Conservation (phyloP, 2,329 filamentous ascomycete species). For the Colletotrichum siamense region DNA sequence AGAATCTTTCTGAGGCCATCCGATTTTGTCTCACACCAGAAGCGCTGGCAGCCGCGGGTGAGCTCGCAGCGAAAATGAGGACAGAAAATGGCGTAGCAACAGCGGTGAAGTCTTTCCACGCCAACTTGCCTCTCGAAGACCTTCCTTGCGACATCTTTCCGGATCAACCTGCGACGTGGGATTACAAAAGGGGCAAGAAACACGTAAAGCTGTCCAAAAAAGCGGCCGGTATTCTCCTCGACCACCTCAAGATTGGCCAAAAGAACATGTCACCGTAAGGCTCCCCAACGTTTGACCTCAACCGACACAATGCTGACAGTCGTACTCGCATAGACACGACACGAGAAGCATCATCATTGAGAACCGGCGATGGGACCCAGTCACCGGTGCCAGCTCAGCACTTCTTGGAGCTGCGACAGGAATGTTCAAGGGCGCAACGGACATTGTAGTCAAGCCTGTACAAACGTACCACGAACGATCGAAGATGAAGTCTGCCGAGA, state of each 20-base stretch:
- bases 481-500: not conserved
- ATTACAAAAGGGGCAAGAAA: constrained; percentile 42
- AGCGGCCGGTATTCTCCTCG: constrained; percentile 57
- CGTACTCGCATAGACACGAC: constrained; percentile 38
- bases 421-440: constrained; percentile 17
- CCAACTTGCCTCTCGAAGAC: constrained; percentile 36
- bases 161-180: constrained; percentile 58
- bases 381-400: constrained; percentile 29
- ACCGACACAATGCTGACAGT: not conserved
- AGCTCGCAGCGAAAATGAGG: constrained; percentile 38
- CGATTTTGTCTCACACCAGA: constrained; percentile 35
- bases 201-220: constrained; percentile 52
- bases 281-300: fast-evolving
- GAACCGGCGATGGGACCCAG: constrained; percentile 36
- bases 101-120: constrained; percentile 46
- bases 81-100: constrained; percentile 40
- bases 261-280: constrained; percentile 9
- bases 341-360: constrained; percentile 39
- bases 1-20: constrained; percentile 41
- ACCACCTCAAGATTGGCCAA: constrained; percentile 50
- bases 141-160: constrained; percentile 40
- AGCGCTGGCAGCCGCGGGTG: constrained; percentile 32
- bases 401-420: constrained; percentile 8
- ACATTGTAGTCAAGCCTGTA: constrained; percentile 24
- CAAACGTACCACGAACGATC: constrained; percentile 11